These are phyloP conservation scores for Prunus mume DNA, from an alignment of 306 rosid genomes.

Conservation along the genomic window DNA sequence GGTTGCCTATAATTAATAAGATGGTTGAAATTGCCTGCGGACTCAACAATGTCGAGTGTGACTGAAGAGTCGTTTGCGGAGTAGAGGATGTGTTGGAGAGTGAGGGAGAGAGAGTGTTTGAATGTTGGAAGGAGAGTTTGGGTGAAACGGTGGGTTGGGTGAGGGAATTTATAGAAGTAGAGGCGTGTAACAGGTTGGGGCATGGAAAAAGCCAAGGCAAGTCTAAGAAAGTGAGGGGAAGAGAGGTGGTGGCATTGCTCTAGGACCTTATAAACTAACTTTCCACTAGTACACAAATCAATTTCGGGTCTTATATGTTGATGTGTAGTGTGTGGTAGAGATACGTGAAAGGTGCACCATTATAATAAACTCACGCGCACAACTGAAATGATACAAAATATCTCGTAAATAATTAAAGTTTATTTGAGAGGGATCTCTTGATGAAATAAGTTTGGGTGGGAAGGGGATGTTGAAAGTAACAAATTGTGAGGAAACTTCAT, in stretches of 20 bases:
- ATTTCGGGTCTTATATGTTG: no score
- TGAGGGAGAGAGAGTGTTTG: constrained; percentile 35
- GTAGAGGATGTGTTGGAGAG: constrained; percentile 33
- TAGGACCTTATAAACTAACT: neutral
- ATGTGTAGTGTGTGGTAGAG: no score
- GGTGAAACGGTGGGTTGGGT: constrained; percentile 23
- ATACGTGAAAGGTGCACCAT: no score
- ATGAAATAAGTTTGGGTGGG: no score
- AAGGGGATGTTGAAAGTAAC: no score
- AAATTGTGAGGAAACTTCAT: no score
- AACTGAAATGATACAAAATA: no score
- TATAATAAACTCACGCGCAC: no score
- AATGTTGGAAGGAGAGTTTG: constrained; percentile 27
- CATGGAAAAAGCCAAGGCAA: constrained; percentile 10
- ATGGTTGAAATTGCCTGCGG: constrained; percentile 11
- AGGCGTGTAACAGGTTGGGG: constrained; percentile 16
- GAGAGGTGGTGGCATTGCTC: constrained; percentile 32
- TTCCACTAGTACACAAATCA: no score
- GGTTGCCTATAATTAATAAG: neutral
- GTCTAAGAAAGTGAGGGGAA: constrained; percentile 38
- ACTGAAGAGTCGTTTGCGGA: neutral
- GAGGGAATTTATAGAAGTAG: constrained; percentile 32
- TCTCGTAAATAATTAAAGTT: no score
- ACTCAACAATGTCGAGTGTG: constrained; percentile 18
- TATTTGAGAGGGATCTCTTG: no score